phyloP scores from a whole-genome alignment of 352 stramenopile species.

The Phytophthora nicotianae region DNA sequence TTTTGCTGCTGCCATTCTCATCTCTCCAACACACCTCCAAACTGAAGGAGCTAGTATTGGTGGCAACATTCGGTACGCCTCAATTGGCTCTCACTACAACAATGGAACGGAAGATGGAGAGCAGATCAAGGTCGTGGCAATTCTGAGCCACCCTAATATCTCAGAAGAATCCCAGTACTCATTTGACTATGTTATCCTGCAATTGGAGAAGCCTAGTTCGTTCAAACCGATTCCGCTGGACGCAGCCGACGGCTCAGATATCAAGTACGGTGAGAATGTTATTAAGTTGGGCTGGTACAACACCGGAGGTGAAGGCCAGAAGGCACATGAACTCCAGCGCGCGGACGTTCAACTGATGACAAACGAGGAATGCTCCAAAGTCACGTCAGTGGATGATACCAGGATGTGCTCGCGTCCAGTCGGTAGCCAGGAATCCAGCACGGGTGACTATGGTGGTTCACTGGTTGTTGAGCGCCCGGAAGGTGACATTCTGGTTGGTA shows the following conservation, averaged over 20 bases:
- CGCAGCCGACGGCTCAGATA: conserved; percentile 27
- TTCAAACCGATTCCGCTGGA: conserved; percentile 37
- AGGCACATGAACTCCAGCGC: conserved; percentile 33
- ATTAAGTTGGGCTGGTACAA: conserved; percentile 42
- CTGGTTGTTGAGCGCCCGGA: conserved; percentile 35
- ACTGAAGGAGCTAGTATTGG: conserved; percentile 1
- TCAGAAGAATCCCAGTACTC: conserved; percentile 11
- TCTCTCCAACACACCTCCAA: conserved; percentile 11
- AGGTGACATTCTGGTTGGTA: conserved; percentile 41
- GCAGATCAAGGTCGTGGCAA: conserved; percentile 24
- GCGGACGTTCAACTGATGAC: conserved; percentile 43
- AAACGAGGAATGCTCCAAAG: conserved; percentile 39
- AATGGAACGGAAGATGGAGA: conserved; percentile 21
- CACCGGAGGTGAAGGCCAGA: conserved; percentile 21
- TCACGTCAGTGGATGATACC: conserved; percentile 34
- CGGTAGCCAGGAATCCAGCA: conserved; percentile 37
- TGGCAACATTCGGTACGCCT: conserved; percentile 11
- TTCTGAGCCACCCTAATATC: conserved; percentile 11
- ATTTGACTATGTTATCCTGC: conserved; percentile 53
- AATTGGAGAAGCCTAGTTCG: conserved; percentile 40
- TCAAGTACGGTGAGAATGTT: conserved; percentile 33
- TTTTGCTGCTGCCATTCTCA: conserved; percentile 16
- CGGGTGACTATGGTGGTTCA: conserved; percentile 55
- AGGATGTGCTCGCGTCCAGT: conserved; percentile 50
- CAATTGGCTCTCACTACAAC: conserved; percentile 25